Percentiles rank a stretch among this genome's conserved stretches.
These are phyloP conservation scores for Bretschneidera sinensis DNA, from an alignment of 345 rosid species.

Conservation along the genomic window DNA sequence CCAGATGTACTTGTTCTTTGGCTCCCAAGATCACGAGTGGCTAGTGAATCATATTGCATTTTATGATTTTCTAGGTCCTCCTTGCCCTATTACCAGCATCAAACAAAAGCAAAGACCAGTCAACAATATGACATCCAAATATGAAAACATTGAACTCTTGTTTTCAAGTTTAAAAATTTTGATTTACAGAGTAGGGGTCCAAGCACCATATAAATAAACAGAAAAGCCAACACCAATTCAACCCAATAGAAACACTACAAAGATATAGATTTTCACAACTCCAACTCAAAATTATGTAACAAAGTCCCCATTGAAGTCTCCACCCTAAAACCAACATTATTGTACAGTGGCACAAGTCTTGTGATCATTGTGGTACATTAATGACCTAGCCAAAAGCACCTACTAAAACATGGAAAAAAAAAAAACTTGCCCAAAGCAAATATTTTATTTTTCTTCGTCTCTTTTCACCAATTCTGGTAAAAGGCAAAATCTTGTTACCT, in stretches of 20 bases:
- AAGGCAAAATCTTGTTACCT: neutral
- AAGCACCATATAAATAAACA: neutral
- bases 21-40: constrained; percentile 1
- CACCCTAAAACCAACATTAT: neutral
- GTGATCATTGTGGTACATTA: too few species aligned
- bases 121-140: neutral
- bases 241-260: neutral
- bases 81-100: constrained; percentile 13
- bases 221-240: neutral
- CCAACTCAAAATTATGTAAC: neutral
- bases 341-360: neutral
- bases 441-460: too few species aligned
- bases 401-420: too few species aligned
- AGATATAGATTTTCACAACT: neutral
- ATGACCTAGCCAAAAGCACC: too few species aligned
- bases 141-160: neutral
- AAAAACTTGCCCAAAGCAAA: neutral
- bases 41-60: constrained; percentile 1
- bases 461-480: neutral
- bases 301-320: neutral
- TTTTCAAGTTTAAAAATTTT: neutral
- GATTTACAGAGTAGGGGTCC: neutral
- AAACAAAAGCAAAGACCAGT: neutral
- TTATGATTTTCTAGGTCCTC: constrained; percentile 9
- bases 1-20: constrained; percentile 12